Conservation (phyloP, 331 rosid genomes). For the Prunus yedoensis region DNA sequence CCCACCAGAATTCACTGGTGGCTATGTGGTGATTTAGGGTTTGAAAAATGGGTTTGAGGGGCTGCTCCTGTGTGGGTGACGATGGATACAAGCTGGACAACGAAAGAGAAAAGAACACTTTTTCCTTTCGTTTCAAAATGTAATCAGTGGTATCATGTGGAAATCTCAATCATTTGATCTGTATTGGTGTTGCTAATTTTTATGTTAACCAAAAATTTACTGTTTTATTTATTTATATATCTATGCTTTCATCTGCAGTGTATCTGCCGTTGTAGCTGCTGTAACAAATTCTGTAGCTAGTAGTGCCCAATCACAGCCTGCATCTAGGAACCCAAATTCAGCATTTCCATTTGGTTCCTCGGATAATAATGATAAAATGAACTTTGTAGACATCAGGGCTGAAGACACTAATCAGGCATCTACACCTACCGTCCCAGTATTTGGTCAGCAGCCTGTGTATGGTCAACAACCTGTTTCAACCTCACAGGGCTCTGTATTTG, state of each 20-base stretch:
- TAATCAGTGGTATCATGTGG: neutral
- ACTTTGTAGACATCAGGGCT: slow-evolving; percentile 88
- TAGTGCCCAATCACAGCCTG: slow-evolving; percentile 52
- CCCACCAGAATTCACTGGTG: neutral
- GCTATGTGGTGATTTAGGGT: neutral
- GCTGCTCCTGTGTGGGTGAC: neutral
- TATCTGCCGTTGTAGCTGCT: slow-evolving; percentile 21
- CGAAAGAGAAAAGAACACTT: neutral
- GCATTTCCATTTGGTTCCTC: slow-evolving; percentile 37
- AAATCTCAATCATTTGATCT: no score
- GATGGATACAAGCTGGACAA: neutral
- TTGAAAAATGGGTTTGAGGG: neutral
- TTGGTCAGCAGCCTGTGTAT: slow-evolving; percentile 59
- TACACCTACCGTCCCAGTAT: slow-evolving; percentile 37
- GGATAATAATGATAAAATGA: slow-evolving; percentile 62
- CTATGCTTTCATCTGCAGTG: slow-evolving; percentile 42
- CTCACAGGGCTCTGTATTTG: slow-evolving; percentile 54
- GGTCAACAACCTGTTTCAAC: slow-evolving; percentile 50
- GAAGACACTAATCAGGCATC: slow-evolving; percentile 67
- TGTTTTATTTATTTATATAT: neutral
- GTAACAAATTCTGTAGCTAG: slow-evolving; percentile 26
- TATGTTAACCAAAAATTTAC: neutral
- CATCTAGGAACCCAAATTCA: slow-evolving; percentile 47
- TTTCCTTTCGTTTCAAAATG: neutral
- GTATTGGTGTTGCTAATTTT: slow-evolving; percentile 17